Evolutionary conservation across 2,329 filamentous ascomycete species (phyloP).

Genomic region (Camillea tinctor): DNA sequence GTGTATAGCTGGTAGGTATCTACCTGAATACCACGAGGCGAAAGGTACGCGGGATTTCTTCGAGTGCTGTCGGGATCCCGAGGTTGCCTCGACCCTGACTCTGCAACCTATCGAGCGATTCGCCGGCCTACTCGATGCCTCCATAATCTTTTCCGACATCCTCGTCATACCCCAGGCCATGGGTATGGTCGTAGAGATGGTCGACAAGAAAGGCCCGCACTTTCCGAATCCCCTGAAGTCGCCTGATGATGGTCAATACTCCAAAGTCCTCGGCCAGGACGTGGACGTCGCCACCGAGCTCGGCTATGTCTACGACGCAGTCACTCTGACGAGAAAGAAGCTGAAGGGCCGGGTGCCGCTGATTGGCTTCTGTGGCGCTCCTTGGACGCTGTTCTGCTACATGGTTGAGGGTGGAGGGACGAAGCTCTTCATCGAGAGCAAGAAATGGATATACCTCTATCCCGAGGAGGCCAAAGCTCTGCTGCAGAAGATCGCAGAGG

Average conservation of each 20-base stretch:
- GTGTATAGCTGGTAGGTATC: slow-evolving; percentile 80
- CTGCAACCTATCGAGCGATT: slow-evolving; percentile 94
- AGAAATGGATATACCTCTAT: slow-evolving; percentile 96
- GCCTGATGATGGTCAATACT: slow-evolving; percentile 82
- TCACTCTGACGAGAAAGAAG: slow-evolving; percentile 87
- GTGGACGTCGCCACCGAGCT: slow-evolving; percentile 85
- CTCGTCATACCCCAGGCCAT: slow-evolving; percentile 96
- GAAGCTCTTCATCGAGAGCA: slow-evolving; percentile 90
- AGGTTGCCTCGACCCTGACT: slow-evolving; percentile 89
- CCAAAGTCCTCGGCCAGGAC: slow-evolving; percentile 68
- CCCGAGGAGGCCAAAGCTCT: slow-evolving; percentile 75
- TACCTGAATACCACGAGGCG: slow-evolving; percentile 95
- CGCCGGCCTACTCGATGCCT: slow-evolving; percentile 85
- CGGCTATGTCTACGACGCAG: slow-evolving; percentile 93
- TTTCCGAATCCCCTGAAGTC: slow-evolving; percentile 82
- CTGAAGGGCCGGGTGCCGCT: slow-evolving; percentile 84
- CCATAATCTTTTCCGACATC: slow-evolving; percentile 99
- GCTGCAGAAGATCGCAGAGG: slow-evolving; percentile 85
- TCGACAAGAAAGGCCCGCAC: slow-evolving; percentile 94
- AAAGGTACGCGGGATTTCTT: slow-evolving; percentile 94
- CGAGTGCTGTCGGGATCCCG: slow-evolving; percentile 90
- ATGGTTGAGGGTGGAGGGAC: slow-evolving; percentile 98
- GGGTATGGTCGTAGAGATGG: slow-evolving; percentile 98
- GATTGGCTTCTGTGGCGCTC: slow-evolving; percentile 94
- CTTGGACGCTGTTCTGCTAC: slow-evolving; percentile 96